phyloP scores from a whole-genome alignment of 2,329 filamentous ascomycete species.

The Fusarium sp. region DNA sequence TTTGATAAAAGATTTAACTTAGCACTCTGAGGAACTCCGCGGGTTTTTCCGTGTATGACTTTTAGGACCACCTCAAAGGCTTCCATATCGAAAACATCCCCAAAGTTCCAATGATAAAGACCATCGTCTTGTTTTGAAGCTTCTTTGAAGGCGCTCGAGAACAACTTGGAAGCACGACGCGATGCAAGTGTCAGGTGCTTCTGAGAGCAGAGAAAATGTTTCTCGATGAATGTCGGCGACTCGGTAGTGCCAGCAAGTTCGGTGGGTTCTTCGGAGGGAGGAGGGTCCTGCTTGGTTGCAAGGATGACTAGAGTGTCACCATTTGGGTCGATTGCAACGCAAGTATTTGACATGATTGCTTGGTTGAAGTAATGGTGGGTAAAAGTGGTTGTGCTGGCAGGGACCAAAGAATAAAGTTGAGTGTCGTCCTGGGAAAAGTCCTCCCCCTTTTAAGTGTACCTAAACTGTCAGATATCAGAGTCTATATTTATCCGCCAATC shows the following conservation, averaged over 20 bases:
- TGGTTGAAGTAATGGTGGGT: too few relatives aligned
- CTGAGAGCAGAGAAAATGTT: not conserved
- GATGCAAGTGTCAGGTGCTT: conserved; percentile 1
- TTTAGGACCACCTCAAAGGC: not conserved
- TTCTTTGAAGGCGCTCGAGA: not conserved
- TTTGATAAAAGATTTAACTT: not conserved
- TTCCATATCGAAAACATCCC: not conserved
- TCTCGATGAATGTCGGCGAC: not conserved
- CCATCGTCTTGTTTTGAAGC: not conserved
- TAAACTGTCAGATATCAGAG: not conserved
- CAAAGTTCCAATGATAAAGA: not conserved
- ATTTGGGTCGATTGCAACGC: not conserved
- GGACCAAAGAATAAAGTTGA: not conserved
- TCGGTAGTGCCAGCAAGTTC: not conserved
- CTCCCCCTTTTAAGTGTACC: not conserved
- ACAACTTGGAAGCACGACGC: not conserved
- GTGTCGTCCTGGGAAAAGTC: not conserved
- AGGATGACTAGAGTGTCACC: not conserved
- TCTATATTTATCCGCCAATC: not conserved
- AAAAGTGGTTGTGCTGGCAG: not conserved
- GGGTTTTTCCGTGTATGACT: not conserved
- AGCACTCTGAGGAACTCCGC: fast-evolving
- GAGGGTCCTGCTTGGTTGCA: not conserved
- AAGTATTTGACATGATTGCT: not conserved
- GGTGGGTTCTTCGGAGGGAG: not conserved